phyloP scores from a whole-genome alignment of 371 early-diverging fungal genomes.

The Amoeboradix gromovi region DNA sequence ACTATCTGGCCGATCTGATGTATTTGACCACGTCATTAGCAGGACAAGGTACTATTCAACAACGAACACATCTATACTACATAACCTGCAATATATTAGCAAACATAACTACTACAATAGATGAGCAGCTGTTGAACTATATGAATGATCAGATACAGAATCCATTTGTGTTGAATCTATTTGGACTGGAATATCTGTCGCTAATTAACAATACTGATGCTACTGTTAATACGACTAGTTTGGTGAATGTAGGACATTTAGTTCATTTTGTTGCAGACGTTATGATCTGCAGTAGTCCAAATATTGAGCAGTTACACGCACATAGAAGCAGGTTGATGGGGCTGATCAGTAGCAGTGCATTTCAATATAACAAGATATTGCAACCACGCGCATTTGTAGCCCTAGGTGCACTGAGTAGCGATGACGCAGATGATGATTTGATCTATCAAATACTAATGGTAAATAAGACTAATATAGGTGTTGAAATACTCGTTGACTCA shows the following conservation, averaged over 20 bases:
- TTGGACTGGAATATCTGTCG: background rate
- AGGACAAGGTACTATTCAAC: background rate
- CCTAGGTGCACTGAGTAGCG: conserved; percentile 51
- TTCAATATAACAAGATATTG: conserved; percentile 65
- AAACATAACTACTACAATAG: background rate
- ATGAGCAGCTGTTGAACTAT: background rate
- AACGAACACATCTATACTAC: background rate
- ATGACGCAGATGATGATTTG: conserved; percentile 50
- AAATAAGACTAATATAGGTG: background rate
- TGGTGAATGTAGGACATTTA: background rate
- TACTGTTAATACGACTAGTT: background rate
- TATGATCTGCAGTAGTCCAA: conserved; percentile 37
- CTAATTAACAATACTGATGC: background rate
- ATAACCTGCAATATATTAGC: background rate
- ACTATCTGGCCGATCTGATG: background rate
- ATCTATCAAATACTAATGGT: conserved; percentile 62
- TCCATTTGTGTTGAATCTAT: background rate
- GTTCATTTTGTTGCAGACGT: conserved; percentile 17
- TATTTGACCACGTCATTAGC: background rate
- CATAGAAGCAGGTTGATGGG: conserved; percentile 76
- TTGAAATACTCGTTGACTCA: conserved; percentile 47
- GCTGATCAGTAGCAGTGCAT: conserved; percentile 56
- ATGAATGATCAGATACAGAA: background rate
- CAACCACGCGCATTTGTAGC: conserved; percentile 77
- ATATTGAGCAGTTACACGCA: conserved; percentile 12